Conservation (phyloP, 768 basidiomycete genomes). For the Mycena vulgaris region DNA sequence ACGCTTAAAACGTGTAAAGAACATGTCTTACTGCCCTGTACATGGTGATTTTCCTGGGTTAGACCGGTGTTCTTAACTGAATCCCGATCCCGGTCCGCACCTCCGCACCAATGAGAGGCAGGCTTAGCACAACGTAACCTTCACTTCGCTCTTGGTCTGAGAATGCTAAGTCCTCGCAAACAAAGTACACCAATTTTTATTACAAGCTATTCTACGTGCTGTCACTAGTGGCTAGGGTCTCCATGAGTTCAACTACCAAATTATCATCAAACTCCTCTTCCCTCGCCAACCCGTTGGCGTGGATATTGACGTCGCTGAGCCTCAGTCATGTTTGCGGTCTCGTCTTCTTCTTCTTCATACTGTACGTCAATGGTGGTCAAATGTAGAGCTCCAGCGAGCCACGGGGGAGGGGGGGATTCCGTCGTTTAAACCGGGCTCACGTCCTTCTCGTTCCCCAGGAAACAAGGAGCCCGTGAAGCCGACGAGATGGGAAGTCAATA, state of each 20-base stretch:
- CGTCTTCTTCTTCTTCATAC: background rate
- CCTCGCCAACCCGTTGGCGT: background rate
- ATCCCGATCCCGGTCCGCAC: no score
- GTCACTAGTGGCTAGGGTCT: no score
- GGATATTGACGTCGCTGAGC: background rate
- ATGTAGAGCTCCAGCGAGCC: background rate
- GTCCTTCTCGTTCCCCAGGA: background rate
- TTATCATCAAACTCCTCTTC: constrained; percentile 6
- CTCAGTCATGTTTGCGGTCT: background rate
- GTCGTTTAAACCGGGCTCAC: background rate
- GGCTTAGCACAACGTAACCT: no score
- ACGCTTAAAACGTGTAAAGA: no score
- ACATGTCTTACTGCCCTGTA: no score
- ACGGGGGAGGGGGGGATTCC: background rate
- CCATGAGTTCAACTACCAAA: background rate
- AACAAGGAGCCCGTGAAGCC: background rate
- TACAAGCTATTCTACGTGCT: no score
- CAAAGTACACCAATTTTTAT: no score
- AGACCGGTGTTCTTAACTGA: no score
- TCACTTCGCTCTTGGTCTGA: no score
- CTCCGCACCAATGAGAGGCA: no score
- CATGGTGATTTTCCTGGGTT: no score
- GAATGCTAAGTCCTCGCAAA: no score
- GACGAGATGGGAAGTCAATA: background rate
- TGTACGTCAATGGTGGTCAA: background rate